Evolutionary conservation across 2,329 filamentous ascomycete genomes (phyloP), one percentile per base, ranked within the genome.

Genomic region (Aspergillus sp.): DNA sequence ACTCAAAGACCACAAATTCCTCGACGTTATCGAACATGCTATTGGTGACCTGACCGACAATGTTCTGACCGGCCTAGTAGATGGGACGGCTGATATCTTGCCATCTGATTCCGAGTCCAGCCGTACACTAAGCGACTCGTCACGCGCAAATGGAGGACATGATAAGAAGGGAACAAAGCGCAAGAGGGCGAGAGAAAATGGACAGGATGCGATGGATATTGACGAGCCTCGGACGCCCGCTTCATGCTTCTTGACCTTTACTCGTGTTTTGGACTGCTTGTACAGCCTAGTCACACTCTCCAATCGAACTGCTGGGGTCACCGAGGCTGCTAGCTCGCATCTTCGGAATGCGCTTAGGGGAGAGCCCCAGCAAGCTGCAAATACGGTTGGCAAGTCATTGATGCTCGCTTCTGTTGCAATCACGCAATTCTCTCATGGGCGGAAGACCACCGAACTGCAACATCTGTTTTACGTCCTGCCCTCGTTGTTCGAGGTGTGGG

Each of bases 1-100:
- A 4, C 82, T 96, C 7, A 87, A 86, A 23, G 88, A 93, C 61
- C 83, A 89, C 60, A 84, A 86, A 50, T 91, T 96, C 57, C 77
- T 91, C 38, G 76, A 79, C 1, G 84, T 92, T 9, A 74, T 96
- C 47, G 86, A 89, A 68, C 84, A 87, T 68, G 86, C 89, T 0
- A 76, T 93, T 52, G 82, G 85, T 52, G 89, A 92, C 54, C 65
- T 80, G 65, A 70, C 72, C 51, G 71, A 74, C 45, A 70, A 69
- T 45, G 67, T 74, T 38, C 69, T 72, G 59, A 60, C 71, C 46
- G 68, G 68, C 11, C 53, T 74, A 19, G 64, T 68, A 7, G 68
- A 71, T 57, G 69, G 67, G 9, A 59, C 60, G 28, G 60, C 66
- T 22, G 71, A 68, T 15, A 38, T 63, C 23, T 59, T 69, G 52